Evolutionary conservation across 176 grass and related monocot genomes (phyloP).

Genomic region (Raddia guianensis): DNA sequence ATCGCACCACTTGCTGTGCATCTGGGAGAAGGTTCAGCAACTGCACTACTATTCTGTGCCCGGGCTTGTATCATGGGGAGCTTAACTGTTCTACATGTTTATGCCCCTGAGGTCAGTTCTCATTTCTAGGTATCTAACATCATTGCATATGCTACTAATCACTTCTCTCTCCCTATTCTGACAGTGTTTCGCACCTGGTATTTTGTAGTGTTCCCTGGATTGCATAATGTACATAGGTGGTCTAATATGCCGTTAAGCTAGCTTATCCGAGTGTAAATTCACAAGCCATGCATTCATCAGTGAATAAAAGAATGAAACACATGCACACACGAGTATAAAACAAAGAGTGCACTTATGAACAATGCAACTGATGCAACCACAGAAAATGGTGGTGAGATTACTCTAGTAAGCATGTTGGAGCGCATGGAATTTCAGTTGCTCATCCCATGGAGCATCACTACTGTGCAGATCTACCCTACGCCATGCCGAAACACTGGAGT

Average conservation of each 20-base stretch:
- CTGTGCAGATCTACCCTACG: no score
- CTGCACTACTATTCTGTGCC: constrained; percentile 66
- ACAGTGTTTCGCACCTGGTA: not conserved
- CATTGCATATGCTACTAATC: not conserved
- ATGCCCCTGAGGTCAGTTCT: constrained; percentile 74
- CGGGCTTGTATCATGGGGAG: constrained; percentile 55
- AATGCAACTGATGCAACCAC: no score
- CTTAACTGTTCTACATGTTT: constrained; percentile 55
- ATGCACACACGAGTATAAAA: no score
- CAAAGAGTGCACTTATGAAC: not conserved
- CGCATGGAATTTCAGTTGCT: not conserved
- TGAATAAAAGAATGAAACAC: not conserved
- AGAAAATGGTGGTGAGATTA: no score
- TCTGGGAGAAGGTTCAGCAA: constrained; percentile 59
- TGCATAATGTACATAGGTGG: not conserved
- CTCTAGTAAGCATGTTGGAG: not conserved
- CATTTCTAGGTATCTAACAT: constrained; percentile 16
- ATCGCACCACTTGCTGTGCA: constrained; percentile 55
- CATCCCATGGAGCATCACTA: no score
- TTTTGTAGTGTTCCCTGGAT: not conserved
- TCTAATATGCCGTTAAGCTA: no score
- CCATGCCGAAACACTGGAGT: no score
- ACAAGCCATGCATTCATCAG: not conserved
- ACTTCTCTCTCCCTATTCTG: not conserved
- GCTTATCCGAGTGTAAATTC: not conserved